phyloP scores from a whole-genome alignment of 441 rosid genomes.

The Erodium moschatum region DNA sequence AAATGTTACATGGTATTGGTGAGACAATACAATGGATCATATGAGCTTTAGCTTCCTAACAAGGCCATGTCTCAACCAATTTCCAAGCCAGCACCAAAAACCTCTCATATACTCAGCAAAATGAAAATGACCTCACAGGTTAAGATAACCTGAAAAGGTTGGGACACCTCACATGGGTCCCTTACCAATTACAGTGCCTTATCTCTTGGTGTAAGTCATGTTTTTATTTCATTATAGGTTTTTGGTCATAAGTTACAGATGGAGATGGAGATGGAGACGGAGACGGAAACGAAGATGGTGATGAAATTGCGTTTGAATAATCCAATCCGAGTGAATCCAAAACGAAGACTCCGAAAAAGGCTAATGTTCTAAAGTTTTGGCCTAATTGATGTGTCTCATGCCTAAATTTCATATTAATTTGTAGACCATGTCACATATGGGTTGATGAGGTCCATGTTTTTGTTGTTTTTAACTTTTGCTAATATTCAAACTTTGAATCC shows the following conservation, averaged over 20 bases:
- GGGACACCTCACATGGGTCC: not conserved
- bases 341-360: not conserved
- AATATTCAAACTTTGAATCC: not conserved
- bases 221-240: not conserved
- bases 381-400: conserved; percentile 1
- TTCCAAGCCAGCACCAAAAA: not conserved
- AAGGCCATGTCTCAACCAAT: not conserved
- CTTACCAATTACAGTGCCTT: not conserved
- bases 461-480: conserved; percentile 3
- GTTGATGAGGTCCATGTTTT: not conserved
- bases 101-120: not conserved
- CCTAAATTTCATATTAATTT: not conserved
- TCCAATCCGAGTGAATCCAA: not conserved
- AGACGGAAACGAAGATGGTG: not conserved
- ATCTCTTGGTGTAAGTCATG: not conserved
- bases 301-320: not conserved
- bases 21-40: not conserved
- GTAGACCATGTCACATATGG: not conserved
- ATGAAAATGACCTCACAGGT: not conserved
- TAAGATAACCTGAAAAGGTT: no score
- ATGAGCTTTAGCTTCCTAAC: not conserved
- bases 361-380: not conserved
- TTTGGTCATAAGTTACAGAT: no score
- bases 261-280: no score
- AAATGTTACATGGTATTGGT: not conserved